phyloP scores from a whole-genome alignment of 1,139 yeast genomes.

The Pichia sp. region DNA sequence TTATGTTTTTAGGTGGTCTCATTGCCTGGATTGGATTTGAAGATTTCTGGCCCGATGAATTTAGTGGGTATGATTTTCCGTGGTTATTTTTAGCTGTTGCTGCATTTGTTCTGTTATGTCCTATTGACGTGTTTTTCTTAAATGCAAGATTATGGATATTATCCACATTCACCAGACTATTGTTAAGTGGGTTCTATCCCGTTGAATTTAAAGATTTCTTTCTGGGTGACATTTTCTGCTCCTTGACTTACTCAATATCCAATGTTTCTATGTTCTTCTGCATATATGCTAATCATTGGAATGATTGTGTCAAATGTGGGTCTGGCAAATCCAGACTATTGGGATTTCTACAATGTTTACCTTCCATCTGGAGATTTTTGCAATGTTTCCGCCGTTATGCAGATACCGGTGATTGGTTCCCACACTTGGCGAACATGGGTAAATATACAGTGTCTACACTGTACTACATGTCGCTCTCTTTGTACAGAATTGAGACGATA shows the following conservation, averaged over 20 bases:
- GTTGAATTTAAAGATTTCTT: conserved; percentile 94
- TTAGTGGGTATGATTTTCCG: conserved; percentile 74
- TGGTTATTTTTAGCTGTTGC: conserved; percentile 63
- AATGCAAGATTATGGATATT: conserved; percentile 69
- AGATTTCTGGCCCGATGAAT: conserved; percentile 53
- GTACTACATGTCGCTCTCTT: conserved; percentile 70
- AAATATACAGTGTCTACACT: conserved; percentile 64
- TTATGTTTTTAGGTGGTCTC: conserved; percentile 49
- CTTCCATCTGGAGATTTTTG: conserved; percentile 83
- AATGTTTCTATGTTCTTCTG: conserved; percentile 84
- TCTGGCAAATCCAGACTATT: conserved; percentile 66
- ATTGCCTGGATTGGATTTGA: conserved; percentile 72
- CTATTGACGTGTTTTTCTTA: conserved; percentile 47
- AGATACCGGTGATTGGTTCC: conserved; percentile 94
- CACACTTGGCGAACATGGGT: conserved; percentile 86
- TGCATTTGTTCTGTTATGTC: conserved; percentile 50
- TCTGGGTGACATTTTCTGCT: conserved; percentile 83
- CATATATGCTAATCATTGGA: conserved; percentile 66
- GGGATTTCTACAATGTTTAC: conserved; percentile 81
- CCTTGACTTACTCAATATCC: conserved; percentile 81
- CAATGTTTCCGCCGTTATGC: conserved; percentile 89
- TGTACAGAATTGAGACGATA: conserved; percentile 60
- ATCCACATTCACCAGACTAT: conserved; percentile 61
- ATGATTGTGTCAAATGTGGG: conserved; percentile 58
- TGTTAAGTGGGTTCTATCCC: conserved; percentile 82